Evolutionary conservation across 2,329 filamentous ascomycete genomes (phyloP), one percentile per base, ranked within the genome.

Genomic region (Colletotrichum noveboracense): DNA sequence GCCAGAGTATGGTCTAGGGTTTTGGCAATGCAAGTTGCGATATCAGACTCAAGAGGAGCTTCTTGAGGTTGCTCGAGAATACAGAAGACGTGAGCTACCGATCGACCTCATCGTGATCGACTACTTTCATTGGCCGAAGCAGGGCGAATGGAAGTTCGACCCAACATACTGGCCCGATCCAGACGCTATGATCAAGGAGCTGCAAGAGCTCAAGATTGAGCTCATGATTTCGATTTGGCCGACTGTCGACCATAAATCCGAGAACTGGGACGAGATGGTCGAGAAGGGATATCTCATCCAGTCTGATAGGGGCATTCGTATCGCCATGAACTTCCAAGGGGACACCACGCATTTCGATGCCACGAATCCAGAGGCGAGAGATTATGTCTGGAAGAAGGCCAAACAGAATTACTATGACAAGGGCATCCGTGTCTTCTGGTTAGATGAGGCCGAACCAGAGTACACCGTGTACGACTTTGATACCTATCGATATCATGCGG

Each of bases 181-280:
- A 8, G 91, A 91, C 61, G 90, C 90, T 5, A 94, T 94, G 92
- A 85, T 93, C 26, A 84, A 86, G 52, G 92, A 94, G 80, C 86
- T 94, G 2, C 86, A 89, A 56, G 85, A 87, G 0, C 81, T 94
- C 75, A 86, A 87, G 0, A 89, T 94, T 61, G 91, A 94, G 79
- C 86, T 93, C 5, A 94, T 94, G 91, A 91, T 94, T 1, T 93
- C 91, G 0, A 89, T 94, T 78, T 94, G 93, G 92, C 92, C 92
- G 0, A 93, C 91, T 9, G 79, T 84, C 66, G 78, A 78, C 38
- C 80, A 80, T 64, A 78, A 79, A n/a, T 81, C 83, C 24, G 79
- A 80, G 30, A 81, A 82, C 69, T 82, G 81, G 78, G 78, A 81
- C 28, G 70, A 77, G 38, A 83, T 83, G 79, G 77, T 84, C 18